These are phyloP conservation scores for Halophytophthora batemanensis DNA, from an alignment of 352 stramenopile species.

Conservation along the genomic window DNA sequence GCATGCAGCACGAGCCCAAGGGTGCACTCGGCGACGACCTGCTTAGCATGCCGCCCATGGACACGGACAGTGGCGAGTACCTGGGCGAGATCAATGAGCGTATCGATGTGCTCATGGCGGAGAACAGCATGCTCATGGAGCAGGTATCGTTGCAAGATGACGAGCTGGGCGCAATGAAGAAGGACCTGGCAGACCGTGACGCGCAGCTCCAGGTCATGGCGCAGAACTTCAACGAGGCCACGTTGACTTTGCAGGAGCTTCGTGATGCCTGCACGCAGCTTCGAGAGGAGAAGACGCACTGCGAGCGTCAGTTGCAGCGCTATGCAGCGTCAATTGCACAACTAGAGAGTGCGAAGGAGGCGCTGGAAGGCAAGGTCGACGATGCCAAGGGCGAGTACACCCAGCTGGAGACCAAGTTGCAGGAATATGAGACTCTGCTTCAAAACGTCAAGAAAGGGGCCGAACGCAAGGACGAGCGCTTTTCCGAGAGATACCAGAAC, in stretches of 20 bases:
- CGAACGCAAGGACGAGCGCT: constrained; percentile 60
- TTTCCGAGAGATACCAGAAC: constrained; percentile 64
- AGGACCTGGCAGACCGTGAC: constrained; percentile 61
- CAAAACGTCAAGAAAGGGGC: constrained; percentile 56
- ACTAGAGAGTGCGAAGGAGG: constrained; percentile 57
- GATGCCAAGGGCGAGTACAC: constrained; percentile 26
- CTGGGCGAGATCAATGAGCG: constrained; percentile 72
- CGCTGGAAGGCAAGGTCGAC: constrained; percentile 33
- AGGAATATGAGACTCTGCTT: constrained; percentile 59
- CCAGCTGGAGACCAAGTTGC: constrained; percentile 44
- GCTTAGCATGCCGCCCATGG: constrained; percentile 22
- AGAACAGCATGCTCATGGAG: constrained; percentile 83
- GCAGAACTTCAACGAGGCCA: constrained; percentile 77
- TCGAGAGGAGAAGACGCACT: constrained; percentile 58
- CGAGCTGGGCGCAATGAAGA: constrained; percentile 59
- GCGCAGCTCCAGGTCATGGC: constrained; percentile 68
- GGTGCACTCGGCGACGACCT: constrained; percentile 34
- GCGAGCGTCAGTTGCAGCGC: constrained; percentile 66
- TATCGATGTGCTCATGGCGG: constrained; percentile 79
- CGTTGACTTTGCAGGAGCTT: constrained; percentile 60
- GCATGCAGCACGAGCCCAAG: constrained; percentile 41
- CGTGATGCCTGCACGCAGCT: constrained; percentile 52
- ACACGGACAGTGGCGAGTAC: constrained; percentile 42
- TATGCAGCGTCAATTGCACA: constrained; percentile 65
- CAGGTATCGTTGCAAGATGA: constrained; percentile 77